Conservation (phyloP, 2,329 filamentous ascomycete species). For the Paecilomyces variotii region DNA sequence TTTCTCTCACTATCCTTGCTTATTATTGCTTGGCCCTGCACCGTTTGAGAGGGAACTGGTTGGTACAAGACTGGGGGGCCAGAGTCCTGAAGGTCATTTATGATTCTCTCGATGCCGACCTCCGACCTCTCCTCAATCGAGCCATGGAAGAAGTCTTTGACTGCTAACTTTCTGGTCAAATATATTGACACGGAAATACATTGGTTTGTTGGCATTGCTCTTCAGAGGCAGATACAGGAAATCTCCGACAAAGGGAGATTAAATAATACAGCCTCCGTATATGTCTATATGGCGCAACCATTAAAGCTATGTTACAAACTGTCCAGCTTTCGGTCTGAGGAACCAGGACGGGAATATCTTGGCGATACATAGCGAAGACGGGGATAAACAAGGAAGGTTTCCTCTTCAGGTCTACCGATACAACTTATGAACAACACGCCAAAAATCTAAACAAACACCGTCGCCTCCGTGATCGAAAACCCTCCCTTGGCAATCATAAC, state of each 20-base stretch:
- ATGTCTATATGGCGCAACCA: no score
- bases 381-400: neutral
- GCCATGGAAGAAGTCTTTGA: constrained; percentile 25
- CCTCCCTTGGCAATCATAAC: constrained; percentile 12
- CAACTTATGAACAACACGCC: neutral
- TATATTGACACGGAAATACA: neutral
- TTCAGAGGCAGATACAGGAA: neutral
- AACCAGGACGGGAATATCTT: no score
- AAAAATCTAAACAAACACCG: constrained; percentile 4
- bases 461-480: constrained; percentile 8
- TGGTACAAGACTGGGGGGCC: constrained; percentile 57
- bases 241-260: neutral
- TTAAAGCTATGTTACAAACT: no score
- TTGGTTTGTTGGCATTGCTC: neutral
- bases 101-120: constrained; percentile 21
- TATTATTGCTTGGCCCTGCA: constrained; percentile 53
- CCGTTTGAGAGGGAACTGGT: constrained; percentile 55
- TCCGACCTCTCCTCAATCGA: constrained; percentile 22
- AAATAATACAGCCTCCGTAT: neutral
- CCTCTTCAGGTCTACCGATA: neutral
- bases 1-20: constrained; percentile 51
- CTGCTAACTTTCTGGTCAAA: constrained; percentile 11
- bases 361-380: no score
- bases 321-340: no score
- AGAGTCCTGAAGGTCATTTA: constrained; percentile 57